phyloP scores from a whole-genome alignment of 2,329 filamentous ascomycete genomes.

The Beauveria varroae region DNA sequence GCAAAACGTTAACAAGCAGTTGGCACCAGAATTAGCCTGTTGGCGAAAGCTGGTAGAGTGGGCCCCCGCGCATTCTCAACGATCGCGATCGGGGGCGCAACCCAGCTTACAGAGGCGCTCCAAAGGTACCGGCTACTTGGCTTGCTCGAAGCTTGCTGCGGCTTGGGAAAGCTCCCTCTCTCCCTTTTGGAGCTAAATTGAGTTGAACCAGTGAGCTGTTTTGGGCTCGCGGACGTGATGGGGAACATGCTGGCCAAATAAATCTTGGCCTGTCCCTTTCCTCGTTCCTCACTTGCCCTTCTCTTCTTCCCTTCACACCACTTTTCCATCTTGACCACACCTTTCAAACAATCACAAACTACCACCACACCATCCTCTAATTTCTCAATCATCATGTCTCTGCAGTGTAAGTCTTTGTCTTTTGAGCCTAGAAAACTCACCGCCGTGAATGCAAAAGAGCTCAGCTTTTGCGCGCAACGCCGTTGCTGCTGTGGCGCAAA shows the following conservation, averaged over 20 bases:
- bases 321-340: background rate
- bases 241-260: background rate
- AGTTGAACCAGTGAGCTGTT: constrained; percentile 3
- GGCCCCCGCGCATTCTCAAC: background rate
- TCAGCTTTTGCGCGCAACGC: background rate
- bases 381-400: constrained; percentile 42
- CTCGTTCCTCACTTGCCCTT: background rate
- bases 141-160: background rate
- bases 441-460: background rate
- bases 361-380: background rate
- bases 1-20: background rate
- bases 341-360: background rate
- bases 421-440: background rate
- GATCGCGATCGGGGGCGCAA: constrained; percentile 7
- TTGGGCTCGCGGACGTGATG: background rate
- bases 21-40: background rate
- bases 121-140: background rate
- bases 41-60: background rate
- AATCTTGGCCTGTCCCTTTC: constrained; percentile 3
- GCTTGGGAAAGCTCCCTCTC: background rate
- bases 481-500: background rate
- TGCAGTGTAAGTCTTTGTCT: constrained; percentile 42
- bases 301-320: constrained; percentile 13
- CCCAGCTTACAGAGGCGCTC: background rate
- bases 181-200: background rate